Evolutionary conservation across 176 grass and related monocot species (phyloP).

Genomic region (Echinochloa phyllopogon): DNA sequence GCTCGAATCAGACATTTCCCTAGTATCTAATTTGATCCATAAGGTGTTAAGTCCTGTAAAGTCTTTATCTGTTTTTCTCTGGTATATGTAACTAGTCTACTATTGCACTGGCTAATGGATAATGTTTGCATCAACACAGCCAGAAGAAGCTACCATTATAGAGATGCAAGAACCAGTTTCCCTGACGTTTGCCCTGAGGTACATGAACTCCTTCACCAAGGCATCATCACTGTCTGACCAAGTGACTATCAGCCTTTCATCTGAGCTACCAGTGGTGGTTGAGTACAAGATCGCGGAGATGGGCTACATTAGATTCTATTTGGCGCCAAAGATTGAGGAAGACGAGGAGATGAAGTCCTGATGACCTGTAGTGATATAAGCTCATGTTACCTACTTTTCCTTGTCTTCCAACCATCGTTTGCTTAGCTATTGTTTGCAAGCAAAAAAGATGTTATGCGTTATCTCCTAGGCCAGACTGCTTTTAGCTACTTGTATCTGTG

Average conservation of each 20-base stretch:
- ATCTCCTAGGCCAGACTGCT: slow-evolving; percentile 16
- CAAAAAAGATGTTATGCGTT: slow-evolving; percentile 25
- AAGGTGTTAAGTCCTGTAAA: background rate
- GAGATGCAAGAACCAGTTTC: slow-evolving; percentile 96
- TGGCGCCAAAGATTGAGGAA: slow-evolving; percentile 93
- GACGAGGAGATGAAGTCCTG: slow-evolving; percentile 86
- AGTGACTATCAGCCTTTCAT: slow-evolving; percentile 84
- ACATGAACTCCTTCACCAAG: slow-evolving; percentile 97
- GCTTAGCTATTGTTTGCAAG: slow-evolving; percentile 17
- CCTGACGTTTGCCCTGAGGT: slow-evolving; percentile 88
- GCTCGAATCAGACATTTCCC: background rate
- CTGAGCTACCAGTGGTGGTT: slow-evolving; percentile 84
- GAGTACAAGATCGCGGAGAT: slow-evolving; percentile 96
- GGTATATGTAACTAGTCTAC: background rate
- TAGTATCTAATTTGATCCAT: background rate
- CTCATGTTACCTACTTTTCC: slow-evolving; percentile 8
- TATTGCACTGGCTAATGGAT: background rate
- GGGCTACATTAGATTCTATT: slow-evolving; percentile 85
- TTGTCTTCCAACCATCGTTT: background rate
- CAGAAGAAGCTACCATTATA: slow-evolving; percentile 76
- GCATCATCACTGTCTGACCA: slow-evolving; percentile 73
- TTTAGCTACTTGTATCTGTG: slow-evolving; percentile 34
- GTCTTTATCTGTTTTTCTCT: background rate
- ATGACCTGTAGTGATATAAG: background rate
- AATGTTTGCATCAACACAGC: slow-evolving; percentile 47